These are phyloP conservation scores for Proliferodiscus dingleyae DNA, from an alignment of 2,329 filamentous ascomycete genomes.

Conservation along the genomic window DNA sequence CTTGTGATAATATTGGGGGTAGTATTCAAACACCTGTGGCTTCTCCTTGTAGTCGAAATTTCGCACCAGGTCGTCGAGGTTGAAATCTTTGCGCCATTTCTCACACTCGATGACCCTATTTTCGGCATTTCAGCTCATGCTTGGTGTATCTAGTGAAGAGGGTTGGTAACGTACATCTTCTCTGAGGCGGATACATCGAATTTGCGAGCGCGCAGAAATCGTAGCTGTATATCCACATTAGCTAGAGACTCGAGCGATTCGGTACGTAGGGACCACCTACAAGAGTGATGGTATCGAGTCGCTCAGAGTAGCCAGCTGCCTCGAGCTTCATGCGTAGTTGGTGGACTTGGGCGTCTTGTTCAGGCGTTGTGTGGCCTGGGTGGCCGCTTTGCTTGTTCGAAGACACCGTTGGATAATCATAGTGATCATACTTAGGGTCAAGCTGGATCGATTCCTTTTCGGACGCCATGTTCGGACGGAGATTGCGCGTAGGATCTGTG, in stretches of 20 bases:
- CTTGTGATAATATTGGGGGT: slow-evolving; percentile 99
- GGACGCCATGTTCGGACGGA: slow-evolving; percentile 28
- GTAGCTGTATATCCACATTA: slow-evolving; percentile 49
- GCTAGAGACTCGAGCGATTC: background rate
- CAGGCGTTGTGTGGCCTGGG: slow-evolving; percentile 77
- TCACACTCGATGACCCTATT: slow-evolving; percentile 84
- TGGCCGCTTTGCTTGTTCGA: slow-evolving; percentile 69
- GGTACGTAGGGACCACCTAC: slow-evolving; percentile 43
- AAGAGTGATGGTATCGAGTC: slow-evolving; percentile 88
- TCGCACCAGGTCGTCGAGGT: slow-evolving; percentile 74
- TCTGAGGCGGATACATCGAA: slow-evolving; percentile 82
- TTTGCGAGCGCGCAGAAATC: slow-evolving; percentile 91
- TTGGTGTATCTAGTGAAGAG: background rate
- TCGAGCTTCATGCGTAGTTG: slow-evolving; percentile 85
- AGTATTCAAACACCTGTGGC: slow-evolving; percentile 77
- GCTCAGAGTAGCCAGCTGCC: slow-evolving; percentile 72
- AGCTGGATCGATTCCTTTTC: slow-evolving; percentile 39
- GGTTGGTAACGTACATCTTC: slow-evolving; percentile 65
- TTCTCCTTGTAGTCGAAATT: slow-evolving; percentile 88
- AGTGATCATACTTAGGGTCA: slow-evolving; percentile 92
- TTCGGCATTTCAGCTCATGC: slow-evolving; percentile 14
- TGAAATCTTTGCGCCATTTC: slow-evolving; percentile 83
- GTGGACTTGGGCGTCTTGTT: slow-evolving; percentile 84
- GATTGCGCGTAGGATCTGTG: too few species aligned
- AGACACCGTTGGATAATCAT: slow-evolving; percentile 82